phyloP scores from a whole-genome alignment of 2,329 filamentous ascomycete species.

The Allantophomopsis cytisporea region DNA sequence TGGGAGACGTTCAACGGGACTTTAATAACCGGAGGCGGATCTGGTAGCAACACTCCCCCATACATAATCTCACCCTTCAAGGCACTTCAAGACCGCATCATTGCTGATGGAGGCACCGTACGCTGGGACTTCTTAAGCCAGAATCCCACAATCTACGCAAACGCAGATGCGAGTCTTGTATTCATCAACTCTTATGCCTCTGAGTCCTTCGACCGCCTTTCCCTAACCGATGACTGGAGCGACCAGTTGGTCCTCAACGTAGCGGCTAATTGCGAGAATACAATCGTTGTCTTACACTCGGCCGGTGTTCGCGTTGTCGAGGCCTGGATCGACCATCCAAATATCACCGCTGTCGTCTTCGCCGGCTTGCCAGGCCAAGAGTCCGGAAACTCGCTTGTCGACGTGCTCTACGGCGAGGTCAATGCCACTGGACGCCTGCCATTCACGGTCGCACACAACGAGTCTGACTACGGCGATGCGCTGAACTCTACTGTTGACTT shows the following conservation, averaged over 20 bases:
- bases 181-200: conserved; percentile 50
- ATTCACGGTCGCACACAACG: conserved; percentile 55
- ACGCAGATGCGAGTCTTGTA: conserved; percentile 73
- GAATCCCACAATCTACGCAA: conserved; percentile 41
- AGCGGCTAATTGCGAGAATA: conserved; percentile 27
- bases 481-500: not conserved
- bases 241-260: conserved; percentile 1
- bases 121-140: not conserved
- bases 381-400: conserved; percentile 54
- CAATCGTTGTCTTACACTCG: conserved; percentile 52
- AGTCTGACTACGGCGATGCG: conserved; percentile 29
- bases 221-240: conserved; percentile 5
- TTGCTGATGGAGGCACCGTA: not conserved
- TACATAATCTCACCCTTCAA: not conserved
- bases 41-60: not conserved
- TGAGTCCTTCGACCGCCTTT: conserved; percentile 23
- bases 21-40: not conserved
- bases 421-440: conserved; percentile 72
- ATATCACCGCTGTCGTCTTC: conserved; percentile 44
- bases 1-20: not conserved
- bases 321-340: conserved; percentile 36
- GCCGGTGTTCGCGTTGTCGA: conserved; percentile 44
- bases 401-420: conserved; percentile 62
- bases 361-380: conserved; percentile 46
- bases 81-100: not conserved